These are phyloP conservation scores for Malassezia globosa DNA, from an alignment of 1,284 basidiomycete genomes.

Conservation along the genomic window DNA sequence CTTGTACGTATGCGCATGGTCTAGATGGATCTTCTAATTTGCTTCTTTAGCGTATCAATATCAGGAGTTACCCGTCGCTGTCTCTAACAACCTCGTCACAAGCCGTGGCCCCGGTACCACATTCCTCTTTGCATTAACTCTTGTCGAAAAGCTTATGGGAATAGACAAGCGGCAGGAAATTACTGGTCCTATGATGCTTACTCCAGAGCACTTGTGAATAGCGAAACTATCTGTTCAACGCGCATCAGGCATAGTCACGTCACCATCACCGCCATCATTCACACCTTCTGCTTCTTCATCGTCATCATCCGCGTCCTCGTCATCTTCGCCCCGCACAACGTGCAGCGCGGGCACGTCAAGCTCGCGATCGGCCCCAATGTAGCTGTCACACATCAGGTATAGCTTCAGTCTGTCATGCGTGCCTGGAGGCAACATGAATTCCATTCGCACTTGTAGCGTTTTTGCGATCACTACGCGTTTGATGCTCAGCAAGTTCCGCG, in stretches of 20 bases:
- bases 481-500: slow-evolving; percentile 71
- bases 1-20: slow-evolving; percentile 53
- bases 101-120: slow-evolving; percentile 73
- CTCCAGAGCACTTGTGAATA: slow-evolving; percentile 8
- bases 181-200: slow-evolving; percentile 58
- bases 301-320: slow-evolving; percentile 29
- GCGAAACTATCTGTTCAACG: too few relatives aligned
- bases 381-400: slow-evolving; percentile 85
- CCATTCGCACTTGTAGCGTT: slow-evolving; percentile 64
- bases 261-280: too few relatives aligned
- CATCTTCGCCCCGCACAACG: slow-evolving; percentile 33
- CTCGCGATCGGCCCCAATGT: slow-evolving; percentile 49
- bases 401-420: slow-evolving; percentile 65
- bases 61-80: slow-evolving; percentile 64
- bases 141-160: slow-evolving; percentile 62
- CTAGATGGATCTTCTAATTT: slow-evolving; percentile 48
- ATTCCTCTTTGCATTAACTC: slow-evolving; percentile 62
- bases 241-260: not conserved
- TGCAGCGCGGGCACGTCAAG: slow-evolving; percentile 25
- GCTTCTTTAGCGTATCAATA: slow-evolving; percentile 69
- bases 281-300: not conserved
- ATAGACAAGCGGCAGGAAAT: slow-evolving; percentile 59
- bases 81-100: slow-evolving; percentile 59
- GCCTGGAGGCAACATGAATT: slow-evolving; percentile 66
- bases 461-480: slow-evolving; percentile 78